phyloP scores from a whole-genome alignment of 257 asterid species.

The Gentiana dahurica region DNA sequence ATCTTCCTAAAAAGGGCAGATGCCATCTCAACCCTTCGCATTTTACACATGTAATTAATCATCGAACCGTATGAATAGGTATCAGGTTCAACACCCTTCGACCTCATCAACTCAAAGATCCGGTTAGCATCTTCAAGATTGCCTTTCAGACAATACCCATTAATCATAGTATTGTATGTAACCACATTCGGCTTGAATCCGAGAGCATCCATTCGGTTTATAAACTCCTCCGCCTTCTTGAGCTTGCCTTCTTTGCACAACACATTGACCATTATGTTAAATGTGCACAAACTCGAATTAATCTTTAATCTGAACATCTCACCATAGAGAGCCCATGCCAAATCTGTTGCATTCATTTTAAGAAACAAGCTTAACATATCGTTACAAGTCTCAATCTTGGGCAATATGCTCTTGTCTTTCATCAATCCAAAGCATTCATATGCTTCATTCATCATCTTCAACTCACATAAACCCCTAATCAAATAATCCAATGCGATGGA shows the following conservation, averaged over 20 bases:
- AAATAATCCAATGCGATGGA: conserved; percentile 38
- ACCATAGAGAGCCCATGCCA: conserved; percentile 30
- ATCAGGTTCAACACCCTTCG: conserved; percentile 32
- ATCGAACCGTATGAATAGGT: conserved; percentile 34
- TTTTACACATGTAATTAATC: conserved; percentile 31
- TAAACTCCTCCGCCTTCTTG: conserved; percentile 33
- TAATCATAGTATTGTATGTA: conserved; percentile 39
- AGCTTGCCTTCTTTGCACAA: conserved; percentile 46
- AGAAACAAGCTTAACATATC: conserved; percentile 32
- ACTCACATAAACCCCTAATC: conserved; percentile 36
- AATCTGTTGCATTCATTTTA: conserved; percentile 17
- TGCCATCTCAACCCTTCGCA: conserved; percentile 30
- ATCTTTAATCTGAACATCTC: conserved; percentile 41
- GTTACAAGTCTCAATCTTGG: conserved; percentile 42
- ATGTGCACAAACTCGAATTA: conserved; percentile 26
- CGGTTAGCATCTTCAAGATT: conserved; percentile 27
- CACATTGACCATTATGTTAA: conserved; percentile 41
- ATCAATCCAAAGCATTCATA: conserved; percentile 35
- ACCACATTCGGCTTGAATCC: conserved; percentile 40
- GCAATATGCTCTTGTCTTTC: conserved; percentile 23
- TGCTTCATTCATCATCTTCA: conserved; percentile 34
- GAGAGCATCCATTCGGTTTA: conserved; percentile 30
- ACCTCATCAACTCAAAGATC: conserved; percentile 26
- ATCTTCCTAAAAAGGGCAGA: conserved; percentile 32
- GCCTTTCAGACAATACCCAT: conserved; percentile 28